These are phyloP conservation scores for Dioscorea cayenensis DNA, from an alignment of 116 monocot genomes.

Conservation along the genomic window DNA sequence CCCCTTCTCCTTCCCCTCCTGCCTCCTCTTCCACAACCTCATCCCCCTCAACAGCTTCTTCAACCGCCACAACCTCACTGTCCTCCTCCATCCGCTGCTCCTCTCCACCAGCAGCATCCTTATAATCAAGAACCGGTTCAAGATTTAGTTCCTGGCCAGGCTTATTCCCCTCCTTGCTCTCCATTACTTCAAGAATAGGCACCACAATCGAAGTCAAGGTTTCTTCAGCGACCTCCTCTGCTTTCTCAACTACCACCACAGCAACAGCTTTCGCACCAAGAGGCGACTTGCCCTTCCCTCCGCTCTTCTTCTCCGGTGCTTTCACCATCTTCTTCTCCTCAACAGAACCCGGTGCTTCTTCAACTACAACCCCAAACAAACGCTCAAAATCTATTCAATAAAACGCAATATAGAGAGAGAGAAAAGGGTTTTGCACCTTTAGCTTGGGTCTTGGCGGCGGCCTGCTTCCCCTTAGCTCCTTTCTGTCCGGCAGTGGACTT, in stretches of 20 bases:
- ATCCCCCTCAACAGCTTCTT: neutral
- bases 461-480: neutral
- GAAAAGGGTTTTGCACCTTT: constrained; percentile 8
- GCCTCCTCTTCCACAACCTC: neutral
- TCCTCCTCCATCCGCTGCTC: neutral
- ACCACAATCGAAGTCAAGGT: neutral
- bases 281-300: constrained; percentile 5
- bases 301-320: neutral
- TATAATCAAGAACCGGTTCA: neutral
- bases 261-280: neutral
- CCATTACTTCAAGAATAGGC: constrained; percentile 3
- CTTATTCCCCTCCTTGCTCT: constrained; percentile 3
- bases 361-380: neutral
- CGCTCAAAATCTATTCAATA: neutral
- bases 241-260: neutral
- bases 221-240: neutral
- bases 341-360: neutral
- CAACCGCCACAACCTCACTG: neutral
- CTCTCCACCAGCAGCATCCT: neutral
- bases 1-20: constrained; percentile 8
- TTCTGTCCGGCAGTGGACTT: neutral
- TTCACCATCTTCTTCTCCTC: constrained; percentile 4
- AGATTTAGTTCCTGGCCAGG: neutral
- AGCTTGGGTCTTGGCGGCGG: constrained; percentile 7
- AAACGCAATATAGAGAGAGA: neutral